A percentile compares a stretch with the other conserved stretches of the same genome.
phyloP scores from a whole-genome alignment of 2,329 filamentous ascomycete genomes.

The Nemania serpens region DNA sequence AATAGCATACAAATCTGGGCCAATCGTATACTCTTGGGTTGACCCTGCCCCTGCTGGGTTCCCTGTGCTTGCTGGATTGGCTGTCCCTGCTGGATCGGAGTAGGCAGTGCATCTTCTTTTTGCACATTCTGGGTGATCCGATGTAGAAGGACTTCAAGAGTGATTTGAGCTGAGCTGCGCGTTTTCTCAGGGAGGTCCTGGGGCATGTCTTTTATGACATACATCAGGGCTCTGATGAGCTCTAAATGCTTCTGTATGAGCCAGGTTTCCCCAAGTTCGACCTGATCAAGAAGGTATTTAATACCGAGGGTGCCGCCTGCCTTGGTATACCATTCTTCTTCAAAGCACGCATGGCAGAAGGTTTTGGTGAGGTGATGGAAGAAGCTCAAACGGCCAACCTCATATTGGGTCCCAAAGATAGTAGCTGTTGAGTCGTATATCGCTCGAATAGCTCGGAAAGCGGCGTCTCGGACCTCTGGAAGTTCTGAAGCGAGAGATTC shows the following conservation, averaged over 20 bases:
- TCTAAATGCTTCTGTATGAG: constrained; percentile 81
- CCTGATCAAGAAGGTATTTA: constrained; percentile 79
- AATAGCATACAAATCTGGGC: constrained; percentile 82
- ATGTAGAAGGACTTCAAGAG: constrained; percentile 77
- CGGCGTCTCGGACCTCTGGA: constrained; percentile 77
- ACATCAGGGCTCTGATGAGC: constrained; percentile 88
- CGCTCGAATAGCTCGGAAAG: constrained; percentile 75
- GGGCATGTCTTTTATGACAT: constrained; percentile 98
- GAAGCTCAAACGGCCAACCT: constrained; percentile 78
- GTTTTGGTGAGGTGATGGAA: constrained; percentile 81
- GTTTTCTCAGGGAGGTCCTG: constrained; percentile 91
- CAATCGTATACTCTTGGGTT: constrained; percentile 62
- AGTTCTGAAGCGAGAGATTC: constrained; percentile 89
- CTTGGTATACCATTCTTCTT: constrained; percentile 99
- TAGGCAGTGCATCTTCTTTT: constrained; percentile 71
- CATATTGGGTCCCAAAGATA: constrained; percentile 76
- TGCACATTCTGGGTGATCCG: constrained; percentile 79
- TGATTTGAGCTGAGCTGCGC: constrained; percentile 78
- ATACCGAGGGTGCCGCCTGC: constrained; percentile 91
- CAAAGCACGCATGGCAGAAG: constrained; percentile 94
- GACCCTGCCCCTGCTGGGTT: constrained; percentile 50
- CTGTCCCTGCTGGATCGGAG: constrained; percentile 46
- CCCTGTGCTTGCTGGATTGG: constrained; percentile 47
- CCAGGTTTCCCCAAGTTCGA: constrained; percentile 85
- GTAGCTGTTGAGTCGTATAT: constrained; percentile 76